These are phyloP conservation scores for Candida glucosophila DNA, from an alignment of 1,139 yeast species.

Conservation along the genomic window DNA sequence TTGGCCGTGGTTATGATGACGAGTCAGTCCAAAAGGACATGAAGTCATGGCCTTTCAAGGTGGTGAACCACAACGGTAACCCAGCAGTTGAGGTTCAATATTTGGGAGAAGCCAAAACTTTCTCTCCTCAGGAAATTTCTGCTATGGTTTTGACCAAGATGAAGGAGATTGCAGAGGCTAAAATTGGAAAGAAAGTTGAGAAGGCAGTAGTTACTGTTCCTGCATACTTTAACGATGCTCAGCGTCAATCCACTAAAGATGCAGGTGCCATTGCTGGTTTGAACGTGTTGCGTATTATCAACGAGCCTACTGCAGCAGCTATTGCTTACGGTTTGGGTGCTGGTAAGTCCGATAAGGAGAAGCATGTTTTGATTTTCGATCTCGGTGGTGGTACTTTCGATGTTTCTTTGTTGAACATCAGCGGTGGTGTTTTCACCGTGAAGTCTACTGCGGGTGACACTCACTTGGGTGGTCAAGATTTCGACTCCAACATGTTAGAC, in stretches of 20 bases:
- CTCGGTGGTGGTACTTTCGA: conserved; percentile 99
- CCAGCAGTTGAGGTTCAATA: conserved; percentile 90
- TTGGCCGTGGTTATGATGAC: conserved; percentile 90
- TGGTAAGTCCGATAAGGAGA: conserved; percentile 83
- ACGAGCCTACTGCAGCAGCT: conserved; percentile 98
- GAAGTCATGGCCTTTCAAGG: conserved; percentile 97
- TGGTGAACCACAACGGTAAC: conserved; percentile 75
- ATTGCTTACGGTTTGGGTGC: conserved; percentile 98
- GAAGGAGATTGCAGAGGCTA: conserved; percentile 97
- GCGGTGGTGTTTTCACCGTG: conserved; percentile 99
- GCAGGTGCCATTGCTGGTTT: conserved; percentile 98
- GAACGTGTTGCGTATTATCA: conserved; percentile 91
- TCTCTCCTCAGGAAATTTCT: conserved; percentile 96
- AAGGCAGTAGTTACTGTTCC: conserved; percentile 95
- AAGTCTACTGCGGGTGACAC: conserved; percentile 99
- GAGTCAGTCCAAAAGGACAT: conserved; percentile 90
- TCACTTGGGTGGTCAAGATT: conserved; percentile 99
- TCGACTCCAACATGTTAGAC: conserved; percentile 92
- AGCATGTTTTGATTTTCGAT: conserved; percentile 87
- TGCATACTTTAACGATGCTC: conserved; percentile 96
- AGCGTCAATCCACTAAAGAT: conserved; percentile 97
- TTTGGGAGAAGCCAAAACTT: conserved; percentile 87
- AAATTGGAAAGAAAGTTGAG: conserved; percentile 87
- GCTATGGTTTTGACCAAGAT: conserved; percentile 95
- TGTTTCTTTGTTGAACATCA: conserved; percentile 92